A percentile compares a stretch with the other conserved stretches of the same genome.
Evolutionary conservation across 331 rosid species (phyloP).

Genomic region (Acacia concinna): DNA sequence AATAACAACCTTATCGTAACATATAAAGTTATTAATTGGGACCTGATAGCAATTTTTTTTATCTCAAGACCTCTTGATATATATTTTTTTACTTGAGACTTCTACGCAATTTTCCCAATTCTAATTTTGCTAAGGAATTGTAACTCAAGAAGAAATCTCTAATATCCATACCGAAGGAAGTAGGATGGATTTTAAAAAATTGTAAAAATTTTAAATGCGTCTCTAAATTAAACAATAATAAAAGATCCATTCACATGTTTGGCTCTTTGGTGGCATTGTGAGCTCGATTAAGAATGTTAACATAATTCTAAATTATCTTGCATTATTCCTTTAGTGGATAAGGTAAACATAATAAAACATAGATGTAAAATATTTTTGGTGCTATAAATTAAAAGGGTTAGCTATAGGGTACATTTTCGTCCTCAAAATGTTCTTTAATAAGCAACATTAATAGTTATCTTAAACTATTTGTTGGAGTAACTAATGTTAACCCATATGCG

Average conservation of each 20-base stretch:
- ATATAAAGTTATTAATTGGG: no score
- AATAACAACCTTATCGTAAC: no score
- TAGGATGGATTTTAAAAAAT: neutral
- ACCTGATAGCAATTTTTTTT: no score
- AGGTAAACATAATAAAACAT: neutral
- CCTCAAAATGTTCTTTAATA: no score
- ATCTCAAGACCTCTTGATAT: no score
- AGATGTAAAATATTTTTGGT: neutral
- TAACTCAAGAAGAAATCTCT: neutral
- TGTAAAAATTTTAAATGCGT: neutral
- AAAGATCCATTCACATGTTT: neutral
- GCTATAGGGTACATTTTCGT: no score
- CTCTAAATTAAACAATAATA: neutral
- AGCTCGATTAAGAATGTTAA: neutral
- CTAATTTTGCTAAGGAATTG: neutral
- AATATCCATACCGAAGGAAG: neutral
- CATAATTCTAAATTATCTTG: no score
- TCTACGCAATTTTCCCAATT: no score
- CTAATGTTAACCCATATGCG: no score
- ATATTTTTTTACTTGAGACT: no score
- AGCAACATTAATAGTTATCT: no score
- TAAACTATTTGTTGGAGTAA: no score
- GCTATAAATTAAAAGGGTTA: neutral
- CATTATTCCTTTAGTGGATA: neutral
- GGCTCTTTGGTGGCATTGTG: neutral